Base-by-base conservation (phyloP, 345 rosid genomes). In the Boechera stricta region DNA sequence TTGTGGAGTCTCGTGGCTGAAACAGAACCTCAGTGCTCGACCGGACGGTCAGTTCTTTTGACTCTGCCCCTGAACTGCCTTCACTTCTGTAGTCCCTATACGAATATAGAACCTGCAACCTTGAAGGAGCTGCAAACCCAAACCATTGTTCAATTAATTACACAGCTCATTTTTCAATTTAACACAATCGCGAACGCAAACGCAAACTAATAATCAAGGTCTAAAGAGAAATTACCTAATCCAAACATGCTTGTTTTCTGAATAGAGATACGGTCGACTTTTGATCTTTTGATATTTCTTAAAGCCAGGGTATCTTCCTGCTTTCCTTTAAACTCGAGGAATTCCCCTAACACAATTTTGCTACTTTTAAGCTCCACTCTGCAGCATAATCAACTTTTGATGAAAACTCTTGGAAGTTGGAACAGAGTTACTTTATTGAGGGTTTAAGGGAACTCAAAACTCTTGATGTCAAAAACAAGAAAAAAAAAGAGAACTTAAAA, bases 191-290 rank as follows among this genome's bases (percentile, higher is more conserved):
- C 18, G 21, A 64, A 67, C 7, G 1, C 11, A 33, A 68, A 24
- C 18, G 2, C 11, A 5, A 39, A 39, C 28, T 48, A 49, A 38
- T 13, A 18, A 29, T 13, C 2, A 5, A 56, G 39, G 38, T 26
- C 29, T 8, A 42, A 39, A 21, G 57, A 24, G 32, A 42, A 49
- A 48, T 63, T 89, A 94, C 97, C 98, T 56, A 94, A 80, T 69
- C 98, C 98, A 78, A 94, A 71, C 93, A 94, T 90, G 83, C 98
- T 92, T 6, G 91, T 90, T 84, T 88, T 86, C 76, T 94, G 98
- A 61, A 92, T 65, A 72, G 82, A 39, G 67, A 92, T 32, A 31
- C 61, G 91, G 66, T 89, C 79, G 39, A 94, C 86, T 89, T 88
- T 88, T 7, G 97, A 92, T 84, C 97, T 88, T 82, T 88, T 88